Conservation (phyloP, 2,329 filamentous ascomycete species). For the Monilinia fructigena region DNA sequence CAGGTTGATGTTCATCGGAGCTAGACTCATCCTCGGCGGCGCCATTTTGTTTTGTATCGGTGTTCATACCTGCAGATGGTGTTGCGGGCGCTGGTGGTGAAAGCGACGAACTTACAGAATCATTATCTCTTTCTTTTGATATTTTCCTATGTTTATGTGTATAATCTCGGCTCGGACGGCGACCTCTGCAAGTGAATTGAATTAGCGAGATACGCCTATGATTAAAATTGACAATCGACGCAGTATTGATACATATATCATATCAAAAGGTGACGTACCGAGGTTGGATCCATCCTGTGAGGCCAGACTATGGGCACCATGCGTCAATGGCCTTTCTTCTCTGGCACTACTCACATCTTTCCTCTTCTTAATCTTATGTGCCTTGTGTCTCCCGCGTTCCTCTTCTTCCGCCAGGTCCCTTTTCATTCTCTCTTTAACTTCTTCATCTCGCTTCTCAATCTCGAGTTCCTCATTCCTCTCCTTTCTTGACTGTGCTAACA, state of each 20-base stretch:
- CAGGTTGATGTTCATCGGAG: conserved; percentile 58
- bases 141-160: conserved; percentile 23
- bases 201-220: conserved; percentile 4
- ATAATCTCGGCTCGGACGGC: conserved; percentile 31
- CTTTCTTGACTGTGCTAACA: conserved; percentile 65
- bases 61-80: conserved; percentile 51
- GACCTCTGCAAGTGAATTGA: conserved; percentile 29
- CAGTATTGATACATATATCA: background rate
- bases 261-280: conserved; percentile 45
- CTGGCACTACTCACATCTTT: conserved; percentile 64
- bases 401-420: conserved; percentile 50
- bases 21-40: conserved; percentile 49
- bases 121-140: conserved; percentile 41
- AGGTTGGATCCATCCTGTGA: conserved; percentile 63
- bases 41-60: conserved; percentile 52
- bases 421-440: conserved; percentile 39
- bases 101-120: conserved; percentile 59
- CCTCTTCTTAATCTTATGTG: conserved; percentile 72
- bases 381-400: conserved; percentile 50
- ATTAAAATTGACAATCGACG: background rate
- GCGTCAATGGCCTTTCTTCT: conserved; percentile 58
- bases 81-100: conserved; percentile 55
- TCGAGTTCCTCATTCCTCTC: conserved; percentile 55
- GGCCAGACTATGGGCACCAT: conserved; percentile 62
- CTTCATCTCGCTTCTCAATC: conserved; percentile 49